These are phyloP conservation scores for Sarocladiaceae sp. DNA, from an alignment of 2,329 filamentous ascomycete genomes.

Conservation along the genomic window DNA sequence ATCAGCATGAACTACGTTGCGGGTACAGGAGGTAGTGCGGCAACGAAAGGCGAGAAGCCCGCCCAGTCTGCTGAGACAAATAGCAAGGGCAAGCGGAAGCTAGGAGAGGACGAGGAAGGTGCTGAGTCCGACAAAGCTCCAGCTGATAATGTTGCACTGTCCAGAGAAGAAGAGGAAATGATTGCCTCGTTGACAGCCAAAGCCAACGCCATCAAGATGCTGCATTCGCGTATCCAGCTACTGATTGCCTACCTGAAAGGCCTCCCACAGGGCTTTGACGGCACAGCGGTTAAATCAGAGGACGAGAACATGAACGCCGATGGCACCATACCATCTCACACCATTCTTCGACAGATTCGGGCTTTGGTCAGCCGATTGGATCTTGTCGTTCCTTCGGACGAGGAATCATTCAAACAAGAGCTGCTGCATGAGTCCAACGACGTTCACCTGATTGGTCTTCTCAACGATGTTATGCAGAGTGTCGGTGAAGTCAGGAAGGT, in stretches of 20 bases:
- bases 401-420: conserved; percentile 60
- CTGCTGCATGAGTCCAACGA: conserved; percentile 76
- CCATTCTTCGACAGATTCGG: conserved; percentile 80
- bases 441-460: conserved; percentile 68
- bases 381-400: conserved; percentile 68
- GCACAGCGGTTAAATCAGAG: conserved; percentile 20
- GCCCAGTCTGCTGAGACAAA: conserved; percentile 39
- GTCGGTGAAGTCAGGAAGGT: conserved; percentile 65
- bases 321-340: conserved; percentile 49
- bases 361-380: conserved; percentile 78
- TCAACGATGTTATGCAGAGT: conserved; percentile 69
- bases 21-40: conserved; percentile 63
- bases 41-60: conserved; percentile 34
- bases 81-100: conserved; percentile 44
- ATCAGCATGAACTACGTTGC: conserved; percentile 94
- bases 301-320: conserved; percentile 25
- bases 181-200: conserved; percentile 71
- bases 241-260: conserved; percentile 70
- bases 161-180: conserved; percentile 54
- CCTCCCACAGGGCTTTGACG: conserved; percentile 59
- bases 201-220: conserved; percentile 88
- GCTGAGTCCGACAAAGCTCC: conserved; percentile 19
- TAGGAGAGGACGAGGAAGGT: conserved; percentile 25
- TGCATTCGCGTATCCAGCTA: conserved; percentile 69
- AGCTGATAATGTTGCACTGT: conserved; percentile 35